phyloP scores from a whole-genome alignment of 495 filamentous ascomycete species.

The Aspergillus bertholletiae region DNA sequence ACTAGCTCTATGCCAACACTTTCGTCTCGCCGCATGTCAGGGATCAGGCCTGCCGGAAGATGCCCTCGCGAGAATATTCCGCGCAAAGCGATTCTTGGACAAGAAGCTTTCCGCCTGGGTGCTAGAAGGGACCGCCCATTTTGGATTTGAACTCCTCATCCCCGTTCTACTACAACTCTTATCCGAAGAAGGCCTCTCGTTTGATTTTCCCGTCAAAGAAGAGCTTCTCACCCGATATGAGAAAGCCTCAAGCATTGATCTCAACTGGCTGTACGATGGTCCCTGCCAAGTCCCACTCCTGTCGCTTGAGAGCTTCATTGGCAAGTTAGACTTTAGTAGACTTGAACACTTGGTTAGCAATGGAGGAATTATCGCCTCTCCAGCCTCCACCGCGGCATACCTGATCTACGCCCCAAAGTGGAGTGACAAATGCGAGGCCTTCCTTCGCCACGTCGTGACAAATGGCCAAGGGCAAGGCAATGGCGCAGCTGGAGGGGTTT shows the following conservation, averaged over 20 bases:
- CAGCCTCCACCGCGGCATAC: slow-evolving; percentile 6
- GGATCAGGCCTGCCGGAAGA: neutral
- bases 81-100: neutral
- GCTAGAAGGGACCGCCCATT: slow-evolving; percentile 1
- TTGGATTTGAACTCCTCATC: slow-evolving; percentile 6
- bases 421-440: slow-evolving; percentile 4
- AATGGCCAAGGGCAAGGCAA: neutral
- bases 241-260: neutral
- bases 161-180: slow-evolving; percentile 1
- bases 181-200: neutral
- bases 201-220: slow-evolving; percentile 1
- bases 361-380: neutral
- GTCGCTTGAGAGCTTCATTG: slow-evolving; percentile 3
- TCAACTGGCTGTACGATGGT: slow-evolving; percentile 2
- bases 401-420: neutral
- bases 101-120: neutral
- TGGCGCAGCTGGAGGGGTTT: slow-evolving; percentile 3
- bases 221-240: neutral
- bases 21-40: neutral
- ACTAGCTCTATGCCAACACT: slow-evolving; percentile 6
- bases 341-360: neutral
- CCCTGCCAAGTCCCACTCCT: slow-evolving; percentile 1
- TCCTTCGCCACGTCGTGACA: slow-evolving; percentile 4
- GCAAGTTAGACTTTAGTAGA: neutral
- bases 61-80: neutral